Percentiles rank a stretch among this genome's conserved stretches.
Conservation (phyloP, 805 yeast genomes). For the Candida montana region DNA sequence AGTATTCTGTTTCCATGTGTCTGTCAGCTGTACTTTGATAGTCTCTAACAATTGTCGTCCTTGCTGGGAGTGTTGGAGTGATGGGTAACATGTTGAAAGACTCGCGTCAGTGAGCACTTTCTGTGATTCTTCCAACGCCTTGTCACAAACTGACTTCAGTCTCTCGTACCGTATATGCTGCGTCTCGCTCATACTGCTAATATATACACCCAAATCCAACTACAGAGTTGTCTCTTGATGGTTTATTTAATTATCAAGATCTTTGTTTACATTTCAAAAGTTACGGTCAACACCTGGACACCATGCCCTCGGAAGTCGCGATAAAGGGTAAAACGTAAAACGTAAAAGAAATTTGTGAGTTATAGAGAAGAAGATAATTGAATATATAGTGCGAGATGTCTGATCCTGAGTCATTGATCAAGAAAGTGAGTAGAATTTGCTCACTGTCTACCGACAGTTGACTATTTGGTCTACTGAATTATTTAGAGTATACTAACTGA, state of each 20-base stretch:
- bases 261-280: conserved; percentile 4
- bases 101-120: conserved; percentile 43
- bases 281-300: background rate
- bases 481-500: background rate
- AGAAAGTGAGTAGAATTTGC: conserved; percentile 30
- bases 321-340: background rate
- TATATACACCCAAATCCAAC: too few species aligned
- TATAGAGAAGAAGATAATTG: background rate
- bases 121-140: conserved; percentile 50
- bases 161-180: conserved; percentile 38
- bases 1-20: conserved; percentile 40
- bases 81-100: conserved; percentile 47
- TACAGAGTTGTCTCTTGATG: too few species aligned
- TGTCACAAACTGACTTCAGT: conserved; percentile 40
- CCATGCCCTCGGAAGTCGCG: background rate
- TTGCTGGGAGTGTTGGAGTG: conserved; percentile 34
- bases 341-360: background rate
- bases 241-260: conserved; percentile 9
- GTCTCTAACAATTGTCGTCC: conserved; percentile 38
- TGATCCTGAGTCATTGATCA: conserved; percentile 31
- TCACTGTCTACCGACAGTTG: too few species aligned
- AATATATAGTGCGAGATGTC: conserved; percentile 8
- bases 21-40: conserved; percentile 42
- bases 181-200: conserved; percentile 1
- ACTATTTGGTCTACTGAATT: conserved; percentile 19